Conservation (phyloP, 805 yeast species). For the Starmerella roubikii region DNA sequence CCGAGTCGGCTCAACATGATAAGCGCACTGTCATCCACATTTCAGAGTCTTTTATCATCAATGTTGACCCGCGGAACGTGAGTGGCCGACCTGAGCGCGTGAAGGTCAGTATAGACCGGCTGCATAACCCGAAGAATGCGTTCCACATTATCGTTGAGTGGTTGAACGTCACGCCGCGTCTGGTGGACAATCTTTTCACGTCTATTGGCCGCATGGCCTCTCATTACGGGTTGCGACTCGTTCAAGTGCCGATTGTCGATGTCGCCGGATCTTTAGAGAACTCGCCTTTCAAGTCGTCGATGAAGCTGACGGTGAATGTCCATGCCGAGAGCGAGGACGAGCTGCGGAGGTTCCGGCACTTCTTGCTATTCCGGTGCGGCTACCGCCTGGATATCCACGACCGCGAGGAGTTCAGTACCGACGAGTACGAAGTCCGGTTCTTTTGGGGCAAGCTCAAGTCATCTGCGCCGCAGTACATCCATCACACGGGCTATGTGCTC, state of each 20-base stretch:
- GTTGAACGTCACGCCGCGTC: conserved; percentile 77
- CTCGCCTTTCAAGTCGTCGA: conserved; percentile 82
- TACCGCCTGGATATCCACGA: conserved; percentile 50
- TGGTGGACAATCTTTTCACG: conserved; percentile 64
- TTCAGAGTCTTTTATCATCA: conserved; percentile 15
- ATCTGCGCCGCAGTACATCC: conserved; percentile 71
- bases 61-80: conserved; percentile 52
- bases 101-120: conserved; percentile 77
- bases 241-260: conserved; percentile 88
- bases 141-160: conserved; percentile 85
- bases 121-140: conserved; percentile 90
- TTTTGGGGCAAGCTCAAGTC: conserved; percentile 58
- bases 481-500: conserved; percentile 74
- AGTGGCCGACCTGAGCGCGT: conserved; percentile 69
- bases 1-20: neutral
- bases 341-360: conserved; percentile 55
- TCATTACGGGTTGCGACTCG: conserved; percentile 63
- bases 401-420: conserved; percentile 46
- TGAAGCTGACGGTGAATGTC: conserved; percentile 49
- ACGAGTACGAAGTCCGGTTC: conserved; percentile 52
- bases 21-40: conserved; percentile 9
- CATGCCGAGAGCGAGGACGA: conserved; percentile 32
- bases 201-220: conserved; percentile 76
- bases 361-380: conserved; percentile 52
- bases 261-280: conserved; percentile 57